phyloP scores from a whole-genome alignment of 2,329 filamentous ascomycete genomes.

The Cercospora berteroae region DNA sequence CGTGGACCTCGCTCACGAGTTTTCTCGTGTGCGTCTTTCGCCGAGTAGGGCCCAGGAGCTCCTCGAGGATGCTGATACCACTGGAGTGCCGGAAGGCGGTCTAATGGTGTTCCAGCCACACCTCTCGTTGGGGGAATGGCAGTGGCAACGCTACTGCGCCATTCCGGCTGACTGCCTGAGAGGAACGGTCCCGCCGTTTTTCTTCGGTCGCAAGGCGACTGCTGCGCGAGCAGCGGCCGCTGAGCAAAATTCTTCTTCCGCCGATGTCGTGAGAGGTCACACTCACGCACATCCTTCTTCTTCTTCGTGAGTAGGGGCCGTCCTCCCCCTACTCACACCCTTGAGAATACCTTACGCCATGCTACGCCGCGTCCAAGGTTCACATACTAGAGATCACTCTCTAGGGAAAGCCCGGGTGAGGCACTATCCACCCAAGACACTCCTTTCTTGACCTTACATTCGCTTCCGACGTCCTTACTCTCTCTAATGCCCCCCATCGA shows the following conservation, averaged over 20 bases:
- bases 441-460: background rate
- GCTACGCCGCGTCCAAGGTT: background rate
- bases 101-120: background rate
- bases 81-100: background rate
- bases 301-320: background rate
- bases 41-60: background rate
- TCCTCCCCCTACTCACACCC: background rate
- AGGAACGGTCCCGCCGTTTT: background rate
- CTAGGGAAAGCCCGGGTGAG: background rate
- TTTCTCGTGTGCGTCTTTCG: background rate
- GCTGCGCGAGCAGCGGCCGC: background rate
- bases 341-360: background rate
- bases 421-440: background rate
- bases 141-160: background rate
- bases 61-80: background rate
- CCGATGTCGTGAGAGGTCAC: background rate
- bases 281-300: background rate
- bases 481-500: constrained; percentile 1
- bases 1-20: background rate
- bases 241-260: background rate
- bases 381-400: background rate
- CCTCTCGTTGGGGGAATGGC: background rate
- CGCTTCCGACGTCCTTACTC: background rate
- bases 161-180: background rate
- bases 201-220: background rate